These are phyloP conservation scores for Rhizopogon vulgaris DNA, from an alignment of 768 basidiomycete genomes.

Conservation along the genomic window DNA sequence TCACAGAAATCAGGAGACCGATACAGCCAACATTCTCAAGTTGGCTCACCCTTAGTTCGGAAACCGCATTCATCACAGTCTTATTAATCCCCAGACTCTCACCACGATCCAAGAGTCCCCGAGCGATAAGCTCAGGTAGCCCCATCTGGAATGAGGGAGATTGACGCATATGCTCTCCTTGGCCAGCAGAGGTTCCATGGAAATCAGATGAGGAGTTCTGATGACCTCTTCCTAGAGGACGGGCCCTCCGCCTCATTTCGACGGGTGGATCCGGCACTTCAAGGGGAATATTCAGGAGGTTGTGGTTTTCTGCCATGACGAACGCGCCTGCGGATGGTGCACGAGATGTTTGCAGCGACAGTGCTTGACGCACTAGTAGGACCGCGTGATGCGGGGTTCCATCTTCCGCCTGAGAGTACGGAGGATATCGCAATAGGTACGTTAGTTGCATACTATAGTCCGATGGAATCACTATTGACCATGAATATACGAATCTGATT, in stretches of 20 bases:
- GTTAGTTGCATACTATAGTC: slow-evolving; percentile 88
- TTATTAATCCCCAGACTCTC: slow-evolving; percentile 83
- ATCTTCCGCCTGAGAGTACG: slow-evolving; percentile 27
- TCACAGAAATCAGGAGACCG: slow-evolving; percentile 6
- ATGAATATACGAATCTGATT: slow-evolving; percentile 8
- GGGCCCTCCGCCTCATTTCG: slow-evolving; percentile 29
- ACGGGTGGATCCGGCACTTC: slow-evolving; percentile 51
- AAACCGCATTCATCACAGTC: slow-evolving; percentile 73
- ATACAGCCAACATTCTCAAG: neutral
- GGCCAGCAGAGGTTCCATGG: slow-evolving; percentile 12
- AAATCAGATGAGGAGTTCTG: slow-evolving; percentile 18
- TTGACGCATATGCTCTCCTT: slow-evolving; percentile 31
- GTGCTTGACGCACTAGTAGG: slow-evolving; percentile 79
- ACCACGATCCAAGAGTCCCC: slow-evolving; percentile 66
- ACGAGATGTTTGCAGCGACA: slow-evolving; percentile 69
- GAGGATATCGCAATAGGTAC: slow-evolving; percentile 79
- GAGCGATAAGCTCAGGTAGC: slow-evolving; percentile 65
- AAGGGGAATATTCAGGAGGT: slow-evolving; percentile 63
- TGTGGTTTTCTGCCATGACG: slow-evolving; percentile 76
- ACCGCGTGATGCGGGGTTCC: slow-evolving; percentile 49
- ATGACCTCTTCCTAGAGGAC: slow-evolving; percentile 26
- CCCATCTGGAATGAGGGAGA: slow-evolving; percentile 41
- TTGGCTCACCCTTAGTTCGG: slow-evolving; percentile 62
- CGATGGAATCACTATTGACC: slow-evolving; percentile 63
- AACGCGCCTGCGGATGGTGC: slow-evolving; percentile 72